A percentile compares a stretch with the other conserved stretches of the same genome.
phyloP scores from a whole-genome alignment of 805 yeast genomes.

The Kodamaea sagamina region DNA sequence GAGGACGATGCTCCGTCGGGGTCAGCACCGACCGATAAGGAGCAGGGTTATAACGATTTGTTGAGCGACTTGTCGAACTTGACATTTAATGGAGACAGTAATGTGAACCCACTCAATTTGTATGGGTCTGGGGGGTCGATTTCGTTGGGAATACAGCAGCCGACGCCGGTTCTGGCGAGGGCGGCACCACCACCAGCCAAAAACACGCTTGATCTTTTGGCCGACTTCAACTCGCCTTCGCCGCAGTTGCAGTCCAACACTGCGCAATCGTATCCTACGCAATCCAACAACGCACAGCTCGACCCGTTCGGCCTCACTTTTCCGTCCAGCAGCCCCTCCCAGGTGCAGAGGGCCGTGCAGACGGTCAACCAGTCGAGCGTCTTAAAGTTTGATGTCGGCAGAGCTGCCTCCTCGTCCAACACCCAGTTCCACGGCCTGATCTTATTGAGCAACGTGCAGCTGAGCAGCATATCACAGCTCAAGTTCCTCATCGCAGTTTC shows the following conservation, averaged over 20 bases:
- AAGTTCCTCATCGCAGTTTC: conserved; percentile 73
- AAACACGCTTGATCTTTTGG: conserved; percentile 5
- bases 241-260: conserved; percentile 38
- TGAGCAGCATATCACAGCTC: conserved; percentile 48
- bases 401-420: conserved; percentile 36
- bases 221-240: conserved; percentile 44
- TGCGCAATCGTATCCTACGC: no score
- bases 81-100: conserved; percentile 40
- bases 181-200: conserved; percentile 9
- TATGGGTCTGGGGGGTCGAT: conserved; percentile 58
- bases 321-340: conserved; percentile 41
- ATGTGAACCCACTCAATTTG: conserved; percentile 35
- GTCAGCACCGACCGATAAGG: conserved; percentile 30
- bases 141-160: conserved; percentile 30
- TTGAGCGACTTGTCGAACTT: conserved; percentile 69
- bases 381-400: conserved; percentile 52
- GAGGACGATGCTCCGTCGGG: conserved; percentile 44
- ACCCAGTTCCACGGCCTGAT: conserved; percentile 46
- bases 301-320: conserved; percentile 45
- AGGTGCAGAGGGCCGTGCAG: conserved; percentile 16
- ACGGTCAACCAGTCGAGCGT: conserved; percentile 46
- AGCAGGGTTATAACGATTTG: conserved; percentile 61
- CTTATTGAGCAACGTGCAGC: conserved; percentile 52
- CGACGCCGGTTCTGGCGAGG: conserved; percentile 24
- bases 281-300: no score